A percentile compares a stretch with the other conserved stretches of the same genome.
Evolutionary conservation across 1,139 yeast species (phyloP).

Genomic region (Geotrichum siamense): DNA sequence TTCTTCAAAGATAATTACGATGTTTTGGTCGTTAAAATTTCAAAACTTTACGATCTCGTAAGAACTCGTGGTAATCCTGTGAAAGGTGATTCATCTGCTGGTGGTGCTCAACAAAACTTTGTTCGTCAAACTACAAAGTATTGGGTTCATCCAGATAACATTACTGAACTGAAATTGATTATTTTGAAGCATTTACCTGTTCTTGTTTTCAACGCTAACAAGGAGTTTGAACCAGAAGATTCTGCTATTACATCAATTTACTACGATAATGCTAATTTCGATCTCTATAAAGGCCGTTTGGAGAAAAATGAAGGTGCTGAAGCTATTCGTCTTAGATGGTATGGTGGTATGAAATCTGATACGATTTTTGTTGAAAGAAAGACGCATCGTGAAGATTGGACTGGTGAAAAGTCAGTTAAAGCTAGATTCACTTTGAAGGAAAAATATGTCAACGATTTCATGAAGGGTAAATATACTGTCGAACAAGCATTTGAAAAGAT

Average conservation of each 20-base stretch:
- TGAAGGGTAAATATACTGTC: slow-evolving; percentile 79
- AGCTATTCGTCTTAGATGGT: slow-evolving; percentile 97
- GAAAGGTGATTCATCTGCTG: slow-evolving; percentile 90
- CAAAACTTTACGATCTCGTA: slow-evolving; percentile 83
- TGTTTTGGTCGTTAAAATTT: slow-evolving; percentile 75
- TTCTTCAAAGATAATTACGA: slow-evolving; percentile 94
- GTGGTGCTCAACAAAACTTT: slow-evolving; percentile 95
- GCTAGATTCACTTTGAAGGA: slow-evolving; percentile 92
- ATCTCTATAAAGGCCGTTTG: slow-evolving; percentile 86
- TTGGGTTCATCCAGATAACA: slow-evolving; percentile 98
- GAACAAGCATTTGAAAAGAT: slow-evolving; percentile 85
- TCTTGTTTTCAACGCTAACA: slow-evolving; percentile 88
- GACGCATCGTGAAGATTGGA: slow-evolving; percentile 99
- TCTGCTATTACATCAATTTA: slow-evolving; percentile 94
- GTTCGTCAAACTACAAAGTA: slow-evolving; percentile 97
- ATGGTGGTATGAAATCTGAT: slow-evolving; percentile 93
- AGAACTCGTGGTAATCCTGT: slow-evolving; percentile 95
- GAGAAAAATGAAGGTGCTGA: slow-evolving; percentile 98
- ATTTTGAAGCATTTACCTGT: slow-evolving; percentile 93
- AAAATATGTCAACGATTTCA: slow-evolving; percentile 75
- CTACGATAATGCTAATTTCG: slow-evolving; percentile 83
- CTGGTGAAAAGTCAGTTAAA: slow-evolving; percentile 96
- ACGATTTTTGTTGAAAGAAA: slow-evolving; percentile 93
- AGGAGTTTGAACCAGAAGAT: slow-evolving; percentile 91
- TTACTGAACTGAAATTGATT: slow-evolving; percentile 91